Percentiles rank a stretch among this genome's conserved stretches.
These are phyloP conservation scores for Coniochaeta sp. DNA, from an alignment of 2,329 filamentous ascomycete species.

Conservation along the genomic window DNA sequence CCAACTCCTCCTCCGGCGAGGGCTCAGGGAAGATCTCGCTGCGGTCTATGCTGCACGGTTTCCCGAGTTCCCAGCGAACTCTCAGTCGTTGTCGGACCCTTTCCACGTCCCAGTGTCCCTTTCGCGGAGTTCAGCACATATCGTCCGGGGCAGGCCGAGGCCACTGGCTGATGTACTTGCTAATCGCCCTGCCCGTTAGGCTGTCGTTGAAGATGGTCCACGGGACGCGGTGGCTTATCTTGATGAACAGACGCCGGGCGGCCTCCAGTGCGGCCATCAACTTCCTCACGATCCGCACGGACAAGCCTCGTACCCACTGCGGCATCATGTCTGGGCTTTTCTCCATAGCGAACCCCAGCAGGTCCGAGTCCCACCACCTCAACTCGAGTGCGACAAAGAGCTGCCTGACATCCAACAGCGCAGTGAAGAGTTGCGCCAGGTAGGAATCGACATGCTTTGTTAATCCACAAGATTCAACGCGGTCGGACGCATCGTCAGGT, in stretches of 20 bases:
- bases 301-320: neutral
- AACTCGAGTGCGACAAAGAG: too few relatives aligned
- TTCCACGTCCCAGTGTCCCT: neutral
- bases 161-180: neutral
- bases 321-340: neutral
- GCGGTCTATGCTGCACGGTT: too few relatives aligned
- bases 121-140: neutral
- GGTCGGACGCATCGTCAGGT: too few relatives aligned
- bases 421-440: too few relatives aligned
- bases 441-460: too few relatives aligned
- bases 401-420: too few relatives aligned
- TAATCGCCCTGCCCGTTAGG: neutral
- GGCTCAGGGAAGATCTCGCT: too few relatives aligned
- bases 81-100: too few relatives aligned
- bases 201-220: neutral
- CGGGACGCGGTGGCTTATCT: neutral
- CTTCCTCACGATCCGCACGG: neutral
- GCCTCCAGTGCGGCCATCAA: neutral
- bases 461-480: too few relatives aligned
- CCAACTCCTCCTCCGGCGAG: too few relatives aligned
- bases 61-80: too few relatives aligned
- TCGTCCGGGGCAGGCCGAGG: neutral
- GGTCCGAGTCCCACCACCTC: neutral
- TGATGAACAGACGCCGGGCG: neutral
- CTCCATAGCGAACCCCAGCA: neutral